These are phyloP conservation scores for Penicillium fimorum DNA, from an alignment of 495 filamentous ascomycete species.

Conservation along the genomic window DNA sequence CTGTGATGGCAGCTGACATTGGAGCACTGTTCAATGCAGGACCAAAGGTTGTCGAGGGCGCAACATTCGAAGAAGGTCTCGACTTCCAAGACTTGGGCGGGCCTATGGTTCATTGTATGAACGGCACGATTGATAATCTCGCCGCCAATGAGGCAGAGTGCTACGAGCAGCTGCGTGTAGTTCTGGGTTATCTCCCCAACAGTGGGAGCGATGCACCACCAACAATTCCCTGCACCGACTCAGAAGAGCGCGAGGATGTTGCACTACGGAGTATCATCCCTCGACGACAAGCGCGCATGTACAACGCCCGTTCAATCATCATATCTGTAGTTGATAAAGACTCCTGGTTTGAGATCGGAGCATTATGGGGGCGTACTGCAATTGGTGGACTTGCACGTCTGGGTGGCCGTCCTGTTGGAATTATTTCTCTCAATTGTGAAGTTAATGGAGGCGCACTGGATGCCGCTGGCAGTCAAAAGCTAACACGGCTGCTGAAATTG, in stretches of 20 bases:
- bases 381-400: slow-evolving; percentile 59
- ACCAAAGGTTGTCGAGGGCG: slow-evolving; percentile 59
- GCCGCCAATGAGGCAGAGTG: slow-evolving; percentile 58
- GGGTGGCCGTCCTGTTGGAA: slow-evolving; percentile 53
- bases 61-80: slow-evolving; percentile 60
- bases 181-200: slow-evolving; percentile 57
- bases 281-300: slow-evolving; percentile 57
- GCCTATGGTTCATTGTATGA: slow-evolving; percentile 58
- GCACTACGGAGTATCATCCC: slow-evolving; percentile 57
- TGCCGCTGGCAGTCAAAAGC: slow-evolving; percentile 57
- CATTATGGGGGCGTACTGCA: slow-evolving; percentile 59
- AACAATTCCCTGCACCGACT: slow-evolving; percentile 44
- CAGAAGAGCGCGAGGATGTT: slow-evolving; percentile 44
- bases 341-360: slow-evolving; percentile 63
- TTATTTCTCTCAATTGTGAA: slow-evolving; percentile 58
- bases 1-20: slow-evolving; percentile 63
- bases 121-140: slow-evolving; percentile 65
- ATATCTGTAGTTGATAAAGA: slow-evolving; percentile 51
- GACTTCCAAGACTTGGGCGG: slow-evolving; percentile 56
- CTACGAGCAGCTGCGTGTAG: slow-evolving; percentile 57
- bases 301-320: slow-evolving; percentile 57
- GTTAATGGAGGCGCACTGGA: slow-evolving; percentile 60
- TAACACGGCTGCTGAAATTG: slow-evolving; percentile 57
- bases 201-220: slow-evolving; percentile 54
- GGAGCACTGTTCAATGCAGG: slow-evolving; percentile 63